Evolutionary conservation across 495 filamentous ascomycete species (phyloP).

Genomic region (Penicillium crystallinum): DNA sequence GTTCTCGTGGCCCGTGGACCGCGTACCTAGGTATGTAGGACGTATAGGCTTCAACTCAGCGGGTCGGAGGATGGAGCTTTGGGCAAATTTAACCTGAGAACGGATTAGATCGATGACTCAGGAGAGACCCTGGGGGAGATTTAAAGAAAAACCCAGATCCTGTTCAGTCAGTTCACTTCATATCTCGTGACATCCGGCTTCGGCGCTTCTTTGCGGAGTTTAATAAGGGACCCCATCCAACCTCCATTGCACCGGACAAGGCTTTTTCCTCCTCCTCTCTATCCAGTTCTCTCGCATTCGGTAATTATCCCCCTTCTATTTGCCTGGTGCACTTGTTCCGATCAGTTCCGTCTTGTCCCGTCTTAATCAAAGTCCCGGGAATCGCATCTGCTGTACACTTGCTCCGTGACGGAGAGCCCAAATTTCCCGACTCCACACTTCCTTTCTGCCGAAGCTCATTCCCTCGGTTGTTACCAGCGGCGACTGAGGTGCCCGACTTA

Average conservation of each 20-base stretch:
- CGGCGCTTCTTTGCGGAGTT: conserved; percentile 31
- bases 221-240: conserved; percentile 10
- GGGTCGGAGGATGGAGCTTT: conserved; percentile 14
- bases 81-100: not conserved
- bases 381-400: not conserved
- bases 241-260: conserved; percentile 22
- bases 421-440: conserved; percentile 17
- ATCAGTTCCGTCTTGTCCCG: conserved; percentile 28
- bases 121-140: not conserved
- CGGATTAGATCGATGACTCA: conserved; percentile 7
- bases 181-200: conserved; percentile 36
- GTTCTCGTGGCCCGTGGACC: not conserved
- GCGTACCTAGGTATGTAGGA: not conserved
- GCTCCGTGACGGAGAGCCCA: conserved; percentile 1
- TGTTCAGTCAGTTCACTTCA: not conserved
- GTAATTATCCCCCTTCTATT: conserved; percentile 17
- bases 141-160: conserved; percentile 1
- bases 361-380: not conserved
- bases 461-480: conserved; percentile 25
- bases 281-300: conserved; percentile 4
- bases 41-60: conserved; percentile 6
- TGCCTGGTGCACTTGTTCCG: conserved; percentile 5
- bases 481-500: conserved; percentile 2
- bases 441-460: conserved; percentile 31
- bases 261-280: conserved; percentile 27